These are phyloP conservation scores for Mucor piriformis DNA, from an alignment of 371 early-diverging fungal species.

Conservation along the genomic window DNA sequence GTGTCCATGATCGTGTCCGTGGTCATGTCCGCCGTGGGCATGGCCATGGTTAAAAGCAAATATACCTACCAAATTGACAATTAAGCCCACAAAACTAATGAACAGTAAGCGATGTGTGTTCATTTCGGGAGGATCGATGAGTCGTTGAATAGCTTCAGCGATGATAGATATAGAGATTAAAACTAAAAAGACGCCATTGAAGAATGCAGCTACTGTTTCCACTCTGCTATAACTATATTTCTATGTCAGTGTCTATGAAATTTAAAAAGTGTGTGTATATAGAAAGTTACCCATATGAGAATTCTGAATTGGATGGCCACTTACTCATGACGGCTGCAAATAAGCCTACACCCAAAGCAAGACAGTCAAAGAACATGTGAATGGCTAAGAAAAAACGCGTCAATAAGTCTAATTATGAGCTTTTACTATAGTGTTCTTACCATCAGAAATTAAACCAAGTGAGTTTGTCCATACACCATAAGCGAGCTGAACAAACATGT, in stretches of 20 bases:
- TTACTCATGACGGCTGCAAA: constrained; percentile 89
- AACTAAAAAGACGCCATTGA: constrained; percentile 88
- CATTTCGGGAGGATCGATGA: constrained; percentile 87
- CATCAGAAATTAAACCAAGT: constrained; percentile 92
- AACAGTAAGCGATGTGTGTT: constrained; percentile 82
- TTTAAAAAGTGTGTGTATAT: not conserved
- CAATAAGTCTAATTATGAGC: not conserved
- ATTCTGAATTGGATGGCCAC: constrained; percentile 82
- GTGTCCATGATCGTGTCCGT: constrained; percentile 54
- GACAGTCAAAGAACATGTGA: constrained; percentile 97
- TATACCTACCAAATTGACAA: constrained; percentile 92
- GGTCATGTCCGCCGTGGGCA: constrained; percentile 69
- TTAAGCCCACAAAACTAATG: constrained; percentile 87
- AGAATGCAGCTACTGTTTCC: constrained; percentile 90
- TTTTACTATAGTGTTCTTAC: too few relatives aligned
- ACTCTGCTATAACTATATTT: constrained; percentile 80
- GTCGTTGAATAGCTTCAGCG: constrained; percentile 86
- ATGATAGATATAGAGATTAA: constrained; percentile 88
- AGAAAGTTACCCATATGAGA: constrained; percentile 71
- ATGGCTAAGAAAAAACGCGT: constrained; percentile 64
- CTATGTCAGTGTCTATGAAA: not conserved
- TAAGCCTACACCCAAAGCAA: constrained; percentile 87
- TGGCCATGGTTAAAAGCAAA: constrained; percentile 90
- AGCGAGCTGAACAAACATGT: constrained; percentile 90
- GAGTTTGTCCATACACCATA: constrained; percentile 93